phyloP scores from a whole-genome alignment of 2,329 filamentous ascomycete genomes.

The Aureobasidium sp. region DNA sequence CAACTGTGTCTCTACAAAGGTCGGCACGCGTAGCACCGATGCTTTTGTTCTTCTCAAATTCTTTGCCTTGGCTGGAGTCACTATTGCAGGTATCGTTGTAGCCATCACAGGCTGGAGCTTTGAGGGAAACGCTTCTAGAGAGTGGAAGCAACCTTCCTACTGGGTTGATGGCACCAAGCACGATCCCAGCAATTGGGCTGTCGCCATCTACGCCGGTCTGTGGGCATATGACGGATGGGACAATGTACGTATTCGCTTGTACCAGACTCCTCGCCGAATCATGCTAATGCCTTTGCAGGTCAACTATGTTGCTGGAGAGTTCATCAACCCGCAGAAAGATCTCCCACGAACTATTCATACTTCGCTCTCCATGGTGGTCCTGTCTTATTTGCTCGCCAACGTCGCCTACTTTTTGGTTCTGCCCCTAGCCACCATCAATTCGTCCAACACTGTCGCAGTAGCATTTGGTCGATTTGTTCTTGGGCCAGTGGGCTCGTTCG shows the following conservation, averaged over 20 bases:
- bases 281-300: slow-evolving; percentile 46
- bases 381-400: slow-evolving; percentile 85
- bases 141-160: slow-evolving; percentile 69
- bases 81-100: slow-evolving; percentile 80
- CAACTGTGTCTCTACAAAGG: slow-evolving; percentile 83
- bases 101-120: slow-evolving; percentile 76
- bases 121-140: slow-evolving; percentile 62
- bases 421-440: slow-evolving; percentile 69
- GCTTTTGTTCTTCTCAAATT: slow-evolving; percentile 97
- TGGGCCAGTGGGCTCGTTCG: slow-evolving; percentile 68
- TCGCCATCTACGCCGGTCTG: slow-evolving; percentile 87
- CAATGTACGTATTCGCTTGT: slow-evolving; percentile 55
- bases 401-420: slow-evolving; percentile 91
- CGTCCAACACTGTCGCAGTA: slow-evolving; percentile 90
- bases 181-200: slow-evolving; percentile 78
- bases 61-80: slow-evolving; percentile 75
- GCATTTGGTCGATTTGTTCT: slow-evolving; percentile 88
- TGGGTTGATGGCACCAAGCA: slow-evolving; percentile 85
- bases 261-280: not conserved
- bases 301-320: slow-evolving; percentile 96
- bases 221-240: slow-evolving; percentile 99
- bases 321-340: slow-evolving; percentile 82
- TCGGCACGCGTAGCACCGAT: slow-evolving; percentile 82
- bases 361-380: slow-evolving; percentile 87
- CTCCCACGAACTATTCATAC: slow-evolving; percentile 93